phyloP scores from a whole-genome alignment of 768 basidiomycete genomes.

The Psilocybe sp. region DNA sequence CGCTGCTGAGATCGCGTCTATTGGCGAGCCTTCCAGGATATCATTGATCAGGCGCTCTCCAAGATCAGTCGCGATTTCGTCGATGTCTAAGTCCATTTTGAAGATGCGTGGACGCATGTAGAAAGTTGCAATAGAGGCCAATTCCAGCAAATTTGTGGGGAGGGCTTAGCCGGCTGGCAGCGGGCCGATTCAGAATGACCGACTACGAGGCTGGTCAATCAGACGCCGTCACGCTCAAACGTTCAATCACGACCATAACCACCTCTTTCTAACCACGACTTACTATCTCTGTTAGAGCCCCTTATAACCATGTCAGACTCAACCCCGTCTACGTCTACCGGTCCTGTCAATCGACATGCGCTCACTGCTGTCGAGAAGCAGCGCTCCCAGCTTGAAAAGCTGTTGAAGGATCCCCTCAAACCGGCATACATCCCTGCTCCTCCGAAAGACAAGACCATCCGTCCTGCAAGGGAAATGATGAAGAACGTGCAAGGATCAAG shows the following conservation, averaged over 20 bases:
- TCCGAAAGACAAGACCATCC: slow-evolving; percentile 77
- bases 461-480: slow-evolving; percentile 93
- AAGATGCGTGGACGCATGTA: too few species aligned
- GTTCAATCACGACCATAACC: not conserved
- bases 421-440: slow-evolving; percentile 76
- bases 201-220: too few species aligned
- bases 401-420: slow-evolving; percentile 88
- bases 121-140: too few species aligned
- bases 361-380: slow-evolving; percentile 53
- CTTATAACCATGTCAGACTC: slow-evolving; percentile 11
- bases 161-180: too few species aligned
- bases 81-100: slow-evolving; percentile 24
- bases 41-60: slow-evolving; percentile 59
- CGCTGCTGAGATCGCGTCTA: slow-evolving; percentile 44
- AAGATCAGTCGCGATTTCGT: slow-evolving; percentile 45
- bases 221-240: too few species aligned
- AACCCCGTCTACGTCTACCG: slow-evolving; percentile 16
- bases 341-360: slow-evolving; percentile 42
- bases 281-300: not conserved
- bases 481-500: slow-evolving; percentile 99
- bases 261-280: not conserved
- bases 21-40: slow-evolving; percentile 48
- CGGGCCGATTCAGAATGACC: too few species aligned
- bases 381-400: slow-evolving; percentile 71
- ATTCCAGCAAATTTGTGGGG: too few species aligned